phyloP scores from a whole-genome alignment of 164 flowering plant species.

The Vitis cinerea region DNA sequence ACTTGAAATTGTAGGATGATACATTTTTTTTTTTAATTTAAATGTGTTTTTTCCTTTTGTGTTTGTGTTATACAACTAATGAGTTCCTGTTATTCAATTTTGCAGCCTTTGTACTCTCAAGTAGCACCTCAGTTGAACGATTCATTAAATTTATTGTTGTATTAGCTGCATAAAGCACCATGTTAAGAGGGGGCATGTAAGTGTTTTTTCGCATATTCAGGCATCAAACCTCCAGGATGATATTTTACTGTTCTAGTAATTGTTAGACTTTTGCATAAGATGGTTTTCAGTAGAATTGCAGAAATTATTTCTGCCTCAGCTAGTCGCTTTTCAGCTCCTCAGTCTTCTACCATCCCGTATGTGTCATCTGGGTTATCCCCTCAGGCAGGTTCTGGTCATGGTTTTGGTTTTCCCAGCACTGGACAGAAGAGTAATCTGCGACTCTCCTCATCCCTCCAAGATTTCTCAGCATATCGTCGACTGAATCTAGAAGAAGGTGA shows the following conservation, averaged over 20 bases:
- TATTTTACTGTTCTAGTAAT: slow-evolving; percentile 8
- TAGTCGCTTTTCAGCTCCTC: slow-evolving; percentile 34
- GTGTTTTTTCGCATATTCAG: slow-evolving; percentile 1
- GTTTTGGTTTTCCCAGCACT: slow-evolving; percentile 29
- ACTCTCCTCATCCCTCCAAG: slow-evolving; percentile 81
- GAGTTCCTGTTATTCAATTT: too few relatives aligned
- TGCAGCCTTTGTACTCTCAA: too few relatives aligned
- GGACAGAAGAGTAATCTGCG: slow-evolving; percentile 49
- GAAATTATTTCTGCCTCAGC: slow-evolving; percentile 36
- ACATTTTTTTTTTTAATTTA: too few relatives aligned
- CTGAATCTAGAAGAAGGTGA: slow-evolving; percentile 58
- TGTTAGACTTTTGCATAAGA: slow-evolving; percentile 8
- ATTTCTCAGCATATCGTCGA: slow-evolving; percentile 59
- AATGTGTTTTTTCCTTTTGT: too few relatives aligned
- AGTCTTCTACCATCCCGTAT: slow-evolving; percentile 36
- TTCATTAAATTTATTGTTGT: slow-evolving; percentile 3
- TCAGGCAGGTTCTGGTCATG: slow-evolving; percentile 30
- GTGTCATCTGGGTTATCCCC: slow-evolving; percentile 43
- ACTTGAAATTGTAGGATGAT: too few relatives aligned
- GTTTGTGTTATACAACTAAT: too few relatives aligned
- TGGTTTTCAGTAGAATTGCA: slow-evolving; percentile 45
- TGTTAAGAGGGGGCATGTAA: slow-evolving; percentile 1
- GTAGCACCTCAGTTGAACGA: not conserved
- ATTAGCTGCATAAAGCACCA: not conserved
- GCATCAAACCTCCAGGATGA: slow-evolving; percentile 12